phyloP scores from a whole-genome alignment of 495 filamentous ascomycete genomes.

The Penicillium lagena region DNA sequence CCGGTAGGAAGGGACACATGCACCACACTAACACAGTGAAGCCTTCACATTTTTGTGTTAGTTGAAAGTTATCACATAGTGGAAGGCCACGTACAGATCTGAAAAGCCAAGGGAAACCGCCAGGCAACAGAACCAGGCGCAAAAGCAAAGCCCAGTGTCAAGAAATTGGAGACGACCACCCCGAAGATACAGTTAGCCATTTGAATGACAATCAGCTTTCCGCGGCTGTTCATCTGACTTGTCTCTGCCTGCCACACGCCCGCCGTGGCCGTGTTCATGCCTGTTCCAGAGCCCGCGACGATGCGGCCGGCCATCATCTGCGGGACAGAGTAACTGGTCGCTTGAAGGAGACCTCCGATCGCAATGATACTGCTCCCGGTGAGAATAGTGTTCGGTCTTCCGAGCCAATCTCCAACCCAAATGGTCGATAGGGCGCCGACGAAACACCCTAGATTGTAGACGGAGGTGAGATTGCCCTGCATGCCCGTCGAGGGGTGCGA shows the following conservation, averaged over 20 bases:
- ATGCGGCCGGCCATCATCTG: conserved; percentile 55
- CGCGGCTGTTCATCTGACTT: conserved; percentile 45
- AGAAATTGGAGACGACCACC: too few species aligned
- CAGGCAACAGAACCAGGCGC: conserved; percentile 2
- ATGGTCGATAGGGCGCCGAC: conserved; percentile 45
- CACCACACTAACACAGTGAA: too few species aligned
- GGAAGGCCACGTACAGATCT: too few species aligned
- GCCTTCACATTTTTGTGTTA: too few species aligned
- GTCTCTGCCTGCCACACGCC: conserved; percentile 57
- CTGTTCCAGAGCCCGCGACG: conserved; percentile 34
- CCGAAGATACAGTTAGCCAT: conserved; percentile 44
- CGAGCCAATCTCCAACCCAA: conserved; percentile 45
- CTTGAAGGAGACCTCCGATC: conserved; percentile 50
- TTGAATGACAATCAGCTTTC: conserved; percentile 49
- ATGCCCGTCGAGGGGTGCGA: too few species aligned
- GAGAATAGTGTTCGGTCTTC: conserved; percentile 46
- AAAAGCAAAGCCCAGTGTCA: conserved; percentile 18
- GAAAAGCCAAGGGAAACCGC: background rate
- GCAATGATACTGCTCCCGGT: conserved; percentile 47
- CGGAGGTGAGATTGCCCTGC: conserved; percentile 29
- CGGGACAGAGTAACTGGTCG: conserved; percentile 39
- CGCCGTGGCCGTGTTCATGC: conserved; percentile 48
- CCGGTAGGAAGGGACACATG: too few species aligned
- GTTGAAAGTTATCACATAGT: too few species aligned
- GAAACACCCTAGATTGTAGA: conserved; percentile 53